Conservation (phyloP, 495 filamentous ascomycete genomes). For the Astrothelium subdiscretum region DNA sequence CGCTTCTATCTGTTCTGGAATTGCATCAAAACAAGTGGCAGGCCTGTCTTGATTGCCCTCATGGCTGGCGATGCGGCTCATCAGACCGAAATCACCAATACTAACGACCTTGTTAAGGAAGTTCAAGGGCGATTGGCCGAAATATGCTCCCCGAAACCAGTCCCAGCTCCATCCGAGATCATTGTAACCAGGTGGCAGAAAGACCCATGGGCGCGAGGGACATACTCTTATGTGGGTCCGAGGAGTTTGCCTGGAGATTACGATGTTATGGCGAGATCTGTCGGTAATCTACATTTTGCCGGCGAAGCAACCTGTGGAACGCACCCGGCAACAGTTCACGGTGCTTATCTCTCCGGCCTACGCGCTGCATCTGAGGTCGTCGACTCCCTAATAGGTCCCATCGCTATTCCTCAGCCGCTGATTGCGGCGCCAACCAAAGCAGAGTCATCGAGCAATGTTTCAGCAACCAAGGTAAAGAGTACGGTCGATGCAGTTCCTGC, state of each 20-base stretch:
- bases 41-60: conserved; percentile 77
- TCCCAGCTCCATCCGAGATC: conserved; percentile 72
- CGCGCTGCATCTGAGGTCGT: conserved; percentile 79
- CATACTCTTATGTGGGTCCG: conserved; percentile 85
- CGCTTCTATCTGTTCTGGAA: conserved; percentile 98
- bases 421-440: conserved; percentile 47
- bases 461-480: not conserved
- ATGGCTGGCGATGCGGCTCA: conserved; percentile 96
- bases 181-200: conserved; percentile 90
- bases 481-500: not conserved
- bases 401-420: conserved; percentile 60
- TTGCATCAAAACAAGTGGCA: conserved; percentile 73
- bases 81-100: conserved; percentile 63
- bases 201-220: conserved; percentile 80
- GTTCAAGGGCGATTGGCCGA: conserved; percentile 62
- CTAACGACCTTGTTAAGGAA: conserved; percentile 64
- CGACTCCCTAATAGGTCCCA: conserved; percentile 66
- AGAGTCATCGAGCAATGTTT: not conserved
- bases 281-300: conserved; percentile 89
- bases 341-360: conserved; percentile 86
- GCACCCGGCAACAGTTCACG: conserved; percentile 93
- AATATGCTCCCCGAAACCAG: conserved; percentile 47
- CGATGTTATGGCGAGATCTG: conserved; percentile 72
- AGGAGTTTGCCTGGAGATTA: conserved; percentile 77
- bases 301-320: conserved; percentile 93